These are phyloP conservation scores for Solanum tarijense DNA, from an alignment of 257 asterid genomes.

Conservation along the genomic window DNA sequence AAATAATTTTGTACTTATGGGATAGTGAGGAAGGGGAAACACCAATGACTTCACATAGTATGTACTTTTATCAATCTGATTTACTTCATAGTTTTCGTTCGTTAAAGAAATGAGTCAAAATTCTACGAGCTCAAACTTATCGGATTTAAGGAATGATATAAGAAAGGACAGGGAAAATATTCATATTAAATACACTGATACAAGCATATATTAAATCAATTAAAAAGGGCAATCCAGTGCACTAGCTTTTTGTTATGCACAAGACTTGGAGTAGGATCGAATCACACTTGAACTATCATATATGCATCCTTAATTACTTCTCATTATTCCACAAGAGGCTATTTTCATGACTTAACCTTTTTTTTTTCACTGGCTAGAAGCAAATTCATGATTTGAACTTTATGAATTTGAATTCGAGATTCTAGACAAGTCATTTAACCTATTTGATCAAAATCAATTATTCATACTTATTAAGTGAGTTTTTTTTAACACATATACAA, in stretches of 20 bases:
- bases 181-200: not conserved
- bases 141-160: not conserved
- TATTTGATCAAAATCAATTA: not conserved
- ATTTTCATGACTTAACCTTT: not conserved
- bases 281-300: not conserved
- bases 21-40: not conserved
- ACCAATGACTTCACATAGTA: not conserved
- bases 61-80: not conserved
- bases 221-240: rapidly evolving
- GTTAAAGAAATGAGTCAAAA: not conserved
- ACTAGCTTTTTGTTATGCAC: not conserved
- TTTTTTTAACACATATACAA: not conserved
- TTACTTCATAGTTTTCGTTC: not conserved
- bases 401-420: not conserved
- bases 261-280: not conserved
- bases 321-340: not conserved
- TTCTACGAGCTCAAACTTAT: not conserved
- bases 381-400: not conserved
- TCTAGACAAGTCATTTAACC: not conserved
- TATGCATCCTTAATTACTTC: not conserved
- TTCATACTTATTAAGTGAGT: not conserved
- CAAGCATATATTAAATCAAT: not conserved
- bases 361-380: not conserved
- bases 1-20: not conserved
- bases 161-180: not conserved